phyloP scores from a whole-genome alignment of 2,329 filamentous ascomycete genomes.

The Botrytis porri region DNA sequence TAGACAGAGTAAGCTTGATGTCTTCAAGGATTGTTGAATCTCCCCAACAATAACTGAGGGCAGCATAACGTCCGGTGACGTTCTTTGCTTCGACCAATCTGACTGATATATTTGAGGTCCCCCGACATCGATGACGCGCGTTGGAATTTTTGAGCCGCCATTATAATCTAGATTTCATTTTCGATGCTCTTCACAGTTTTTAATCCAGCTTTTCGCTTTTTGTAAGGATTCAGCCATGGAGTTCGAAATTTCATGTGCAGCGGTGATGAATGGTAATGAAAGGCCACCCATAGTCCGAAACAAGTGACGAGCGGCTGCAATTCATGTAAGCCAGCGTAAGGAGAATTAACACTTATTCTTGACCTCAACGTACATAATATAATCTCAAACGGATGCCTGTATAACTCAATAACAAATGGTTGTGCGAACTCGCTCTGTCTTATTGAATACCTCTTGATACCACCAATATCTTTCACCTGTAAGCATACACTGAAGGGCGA shows the following conservation, averaged over 20 bases:
- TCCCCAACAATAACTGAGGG: neutral
- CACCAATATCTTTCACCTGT: neutral
- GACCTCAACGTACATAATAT: neutral
- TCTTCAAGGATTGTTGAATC: neutral
- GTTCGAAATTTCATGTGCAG: neutral
- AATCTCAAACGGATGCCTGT: neutral
- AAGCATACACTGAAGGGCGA: neutral
- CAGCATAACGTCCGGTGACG: fast-evolving
- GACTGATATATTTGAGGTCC: neutral
- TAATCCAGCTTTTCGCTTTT: neutral
- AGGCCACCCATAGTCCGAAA: neutral
- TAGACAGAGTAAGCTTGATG: neutral
- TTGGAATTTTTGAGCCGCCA: neutral
- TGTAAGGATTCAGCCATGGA: neutral
- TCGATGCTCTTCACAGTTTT: neutral
- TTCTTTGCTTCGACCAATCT: neutral
- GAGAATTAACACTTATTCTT: neutral
- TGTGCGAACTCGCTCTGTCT: neutral
- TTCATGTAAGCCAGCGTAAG: neutral
- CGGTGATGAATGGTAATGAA: neutral
- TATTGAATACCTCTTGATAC: neutral
- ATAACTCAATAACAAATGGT: neutral
- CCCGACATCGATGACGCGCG: neutral
- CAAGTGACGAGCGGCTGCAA: neutral
- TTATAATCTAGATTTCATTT: neutral